Base-by-base conservation (phyloP, 768 basidiomycete genomes). In the Hemileccinum rubropunctum region DNA sequence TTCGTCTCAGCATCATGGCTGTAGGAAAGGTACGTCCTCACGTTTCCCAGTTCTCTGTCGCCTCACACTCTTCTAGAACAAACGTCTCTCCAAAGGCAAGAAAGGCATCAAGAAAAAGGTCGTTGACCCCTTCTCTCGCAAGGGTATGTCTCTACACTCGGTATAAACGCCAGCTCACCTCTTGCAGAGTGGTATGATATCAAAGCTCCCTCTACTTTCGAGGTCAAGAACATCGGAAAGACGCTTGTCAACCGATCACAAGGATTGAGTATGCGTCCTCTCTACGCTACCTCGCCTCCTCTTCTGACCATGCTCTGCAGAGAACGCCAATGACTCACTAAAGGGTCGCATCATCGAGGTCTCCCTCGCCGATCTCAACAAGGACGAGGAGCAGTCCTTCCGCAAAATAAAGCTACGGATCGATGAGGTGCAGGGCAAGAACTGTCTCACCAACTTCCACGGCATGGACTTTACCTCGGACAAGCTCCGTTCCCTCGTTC, bases 101-200 rank as follows among this genome's bases (percentile, higher is more conserved):
- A 95, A 95, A 80, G 93, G 92, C 71, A 86, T 98, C 80, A 99
- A 99, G 93, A 99, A 98, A 81, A 97, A 98, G 86, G 94, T 97
- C 71, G 93, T 99, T 57, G 97, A 99, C 82, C 94, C 97, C 58
- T 97, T 99, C 88, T 87, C 95, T 59, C 87, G 97, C 80, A 99
- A 99, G 78, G 95, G 95, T 95, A 63, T 59, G 64, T 52, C 13
- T 34, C 18, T 50, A 21, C 54, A 40, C 51, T 30, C 30, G 5
- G 21, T n/a, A 7, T 10, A 20, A 30, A 6, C 35, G 3, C 4
- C 27, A 35, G 38, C 51, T 46, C 45, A 64, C 33, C 30, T 17
- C 17, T 36, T 12, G 23, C n/a, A 97, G 95, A 98, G 63, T 98
- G 97, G 97, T 99, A 93, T 74, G 95, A 98, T 71, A 87, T 99